phyloP scores from a whole-genome alignment of 2,329 filamentous ascomycete genomes.

The Saccharata proteae region DNA sequence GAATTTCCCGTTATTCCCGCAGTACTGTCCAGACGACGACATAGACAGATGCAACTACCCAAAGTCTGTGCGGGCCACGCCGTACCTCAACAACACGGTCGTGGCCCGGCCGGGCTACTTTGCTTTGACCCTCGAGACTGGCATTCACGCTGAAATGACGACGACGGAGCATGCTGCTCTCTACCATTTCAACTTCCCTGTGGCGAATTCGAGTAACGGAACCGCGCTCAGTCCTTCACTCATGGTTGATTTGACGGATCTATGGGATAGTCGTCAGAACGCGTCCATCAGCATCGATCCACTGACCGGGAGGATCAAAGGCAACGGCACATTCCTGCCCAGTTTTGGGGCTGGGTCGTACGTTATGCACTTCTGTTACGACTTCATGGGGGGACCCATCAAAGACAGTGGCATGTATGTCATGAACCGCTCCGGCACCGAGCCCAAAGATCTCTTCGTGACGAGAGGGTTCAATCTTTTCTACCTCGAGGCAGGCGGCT shows the following conservation, averaged over 20 bases:
- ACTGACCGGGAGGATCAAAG: constrained; percentile 41
- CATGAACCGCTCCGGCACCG: constrained; percentile 38
- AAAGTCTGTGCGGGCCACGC: constrained; percentile 35
- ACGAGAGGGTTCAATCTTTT: constrained; percentile 24
- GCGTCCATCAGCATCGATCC: constrained; percentile 43
- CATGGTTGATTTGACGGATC: constrained; percentile 47
- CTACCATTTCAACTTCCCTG: constrained; percentile 47
- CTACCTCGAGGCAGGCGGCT: constrained; percentile 23
- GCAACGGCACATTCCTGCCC: constrained; percentile 46
- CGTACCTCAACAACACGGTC: constrained; percentile 38
- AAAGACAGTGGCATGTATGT: constrained; percentile 47
- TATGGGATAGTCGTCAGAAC: constrained; percentile 39
- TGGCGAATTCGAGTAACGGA: constrained; percentile 14
- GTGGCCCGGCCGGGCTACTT: constrained; percentile 50
- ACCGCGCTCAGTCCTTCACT: constrained; percentile 41
- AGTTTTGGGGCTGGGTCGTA: constrained; percentile 53
- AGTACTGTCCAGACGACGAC: constrained; percentile 49
- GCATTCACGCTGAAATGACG: constrained; percentile 49
- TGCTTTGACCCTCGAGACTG: constrained; percentile 41
- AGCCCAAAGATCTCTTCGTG: constrained; percentile 27
- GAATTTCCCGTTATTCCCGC: constrained; percentile 62
- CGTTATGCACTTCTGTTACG: constrained; percentile 47
- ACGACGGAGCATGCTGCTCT: constrained; percentile 47
- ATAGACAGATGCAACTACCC: constrained; percentile 48
- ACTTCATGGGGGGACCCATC: constrained; percentile 41